Base-by-base conservation (phyloP, 1,139 yeast species). In the Suhomyces bolitotheri region DNA sequence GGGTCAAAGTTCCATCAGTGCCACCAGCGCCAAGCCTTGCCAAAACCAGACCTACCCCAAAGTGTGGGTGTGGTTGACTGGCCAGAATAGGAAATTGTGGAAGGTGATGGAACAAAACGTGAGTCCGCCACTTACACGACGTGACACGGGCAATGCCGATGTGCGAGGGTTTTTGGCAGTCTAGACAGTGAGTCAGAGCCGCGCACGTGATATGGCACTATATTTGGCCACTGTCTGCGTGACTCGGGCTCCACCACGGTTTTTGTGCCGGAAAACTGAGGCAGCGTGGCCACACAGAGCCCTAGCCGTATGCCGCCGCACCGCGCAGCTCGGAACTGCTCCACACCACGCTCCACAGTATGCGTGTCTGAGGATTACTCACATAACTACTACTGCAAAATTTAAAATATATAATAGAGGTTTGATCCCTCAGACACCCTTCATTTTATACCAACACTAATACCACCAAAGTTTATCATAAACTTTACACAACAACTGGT, bases 381-480 rank as follows among this genome's bases (percentile, higher is more conserved):
- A 37, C 37, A 38, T 38, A 38, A 38, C 41, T 31, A 34, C 41
- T 20, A 34, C 27, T 37, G 41, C 41, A 31, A 34, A 34, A 28
- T 35, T 30, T 31, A 31, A 29, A 31, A 26, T 6, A n/a, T 17
- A 17, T 17, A 17, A 17, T 7, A 6, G 8, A 6, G 20, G 10
- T 11, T 19, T 9, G 21, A 7, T 19, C 9, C 9, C 21, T 9
- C 21, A 19, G 21, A 19, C 21, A 19, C 7, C 9, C 21, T n/a
- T n/a, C n/a, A n/a, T n/a, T n/a, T n/a, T n/a, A n/a, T n/a, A n/a
- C n/a, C n/a, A n/a, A n/a, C n/a, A n/a, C n/a, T n/a, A n/a, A n/a
- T n/a, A n/a, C n/a, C n/a, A n/a, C n/a, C n/a, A n/a, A n/a, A n/a
- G n/a, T n/a, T n/a, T n/a, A n/a, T n/a, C n/a, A n/a, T n/a, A n/a